Percentiles rank a stretch among this genome's conserved stretches.
These are phyloP conservation scores for Euptelea pleiosperma DNA, from an alignment of 164 flowering plant species.

Conservation along the genomic window DNA sequence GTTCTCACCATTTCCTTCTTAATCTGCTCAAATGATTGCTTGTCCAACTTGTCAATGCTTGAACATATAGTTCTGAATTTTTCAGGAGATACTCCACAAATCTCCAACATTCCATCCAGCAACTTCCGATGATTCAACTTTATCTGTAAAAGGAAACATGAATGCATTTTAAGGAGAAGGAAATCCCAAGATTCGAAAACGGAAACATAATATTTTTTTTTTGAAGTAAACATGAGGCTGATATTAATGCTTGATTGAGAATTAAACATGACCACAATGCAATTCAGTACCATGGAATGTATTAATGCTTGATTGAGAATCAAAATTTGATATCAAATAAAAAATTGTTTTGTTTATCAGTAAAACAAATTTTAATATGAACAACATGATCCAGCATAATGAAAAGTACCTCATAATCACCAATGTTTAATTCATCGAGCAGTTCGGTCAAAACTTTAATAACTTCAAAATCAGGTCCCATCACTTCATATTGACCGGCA, in stretches of 20 bases:
- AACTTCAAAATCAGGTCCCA: constrained; percentile 91
- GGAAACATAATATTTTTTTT: background rate
- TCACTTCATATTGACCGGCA: constrained; percentile 78
- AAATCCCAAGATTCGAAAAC: background rate
- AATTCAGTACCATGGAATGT: too few relatives aligned
- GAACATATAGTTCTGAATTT: constrained; percentile 96
- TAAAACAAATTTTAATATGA: background rate
- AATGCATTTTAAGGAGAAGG: background rate
- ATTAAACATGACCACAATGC: too few relatives aligned
- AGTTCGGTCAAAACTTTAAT: constrained; percentile 80
- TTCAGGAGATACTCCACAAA: constrained; percentile 91
- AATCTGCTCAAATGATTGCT: constrained; percentile 75
- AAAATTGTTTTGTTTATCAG: too few relatives aligned
- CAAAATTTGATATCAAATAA: background rate
- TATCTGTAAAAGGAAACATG: constrained; percentile 41
- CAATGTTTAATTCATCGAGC: constrained; percentile 80
- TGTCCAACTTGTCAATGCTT: constrained; percentile 95
- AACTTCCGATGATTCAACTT: constrained; percentile 87
- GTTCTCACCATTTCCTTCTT: constrained; percentile 78
- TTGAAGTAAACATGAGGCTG: too few relatives aligned
- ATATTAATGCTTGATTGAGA: too few relatives aligned
- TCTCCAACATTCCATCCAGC: constrained; percentile 90
- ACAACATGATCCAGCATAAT: constrained; percentile 4
- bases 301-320: background rate
- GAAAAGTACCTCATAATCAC: constrained; percentile 76